Percentiles rank a stretch among this genome's conserved stretches.
These are phyloP conservation scores for Salvia miltiorrhiza DNA, from an alignment of 257 asterid species.

Conservation along the genomic window DNA sequence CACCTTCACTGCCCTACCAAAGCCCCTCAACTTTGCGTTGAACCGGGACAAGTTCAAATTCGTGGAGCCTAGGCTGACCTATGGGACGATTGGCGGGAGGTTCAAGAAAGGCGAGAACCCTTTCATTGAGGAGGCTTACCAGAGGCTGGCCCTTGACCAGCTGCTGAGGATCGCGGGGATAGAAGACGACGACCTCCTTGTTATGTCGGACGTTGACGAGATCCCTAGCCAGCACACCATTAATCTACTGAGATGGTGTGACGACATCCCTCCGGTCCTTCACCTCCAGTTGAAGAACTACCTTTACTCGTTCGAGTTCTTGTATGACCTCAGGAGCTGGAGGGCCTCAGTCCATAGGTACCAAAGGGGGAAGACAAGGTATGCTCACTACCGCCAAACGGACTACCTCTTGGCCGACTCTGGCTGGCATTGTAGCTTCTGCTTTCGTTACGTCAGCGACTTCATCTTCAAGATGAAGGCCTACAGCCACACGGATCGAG, in stretches of 20 bases:
- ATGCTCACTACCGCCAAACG: conserved; percentile 60
- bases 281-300: conserved; percentile 66
- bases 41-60: conserved; percentile 46
- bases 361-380: conserved; percentile 40
- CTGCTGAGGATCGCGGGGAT: conserved; percentile 55
- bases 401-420: conserved; percentile 56
- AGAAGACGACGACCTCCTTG: conserved; percentile 59
- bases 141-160: conserved; percentile 57
- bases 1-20: conserved; percentile 59
- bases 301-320: conserved; percentile 60
- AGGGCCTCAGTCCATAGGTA: conserved; percentile 69
- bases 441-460: conserved; percentile 54
- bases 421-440: conserved; percentile 86
- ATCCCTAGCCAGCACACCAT: conserved; percentile 65
- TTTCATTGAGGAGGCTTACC: conserved; percentile 61
- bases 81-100: conserved; percentile 56
- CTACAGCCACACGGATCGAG: conserved; percentile 61
- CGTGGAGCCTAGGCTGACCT: conserved; percentile 52
- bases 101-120: conserved; percentile 61
- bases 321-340: conserved; percentile 48
- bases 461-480: conserved; percentile 78
- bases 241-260: conserved; percentile 63
- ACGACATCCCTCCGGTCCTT: conserved; percentile 50
- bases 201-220: conserved; percentile 80
- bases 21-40: conserved; percentile 45